Evolutionary conservation across 176 grass and related monocot genomes (phyloP).

Genomic region (Zea luxurians): DNA sequence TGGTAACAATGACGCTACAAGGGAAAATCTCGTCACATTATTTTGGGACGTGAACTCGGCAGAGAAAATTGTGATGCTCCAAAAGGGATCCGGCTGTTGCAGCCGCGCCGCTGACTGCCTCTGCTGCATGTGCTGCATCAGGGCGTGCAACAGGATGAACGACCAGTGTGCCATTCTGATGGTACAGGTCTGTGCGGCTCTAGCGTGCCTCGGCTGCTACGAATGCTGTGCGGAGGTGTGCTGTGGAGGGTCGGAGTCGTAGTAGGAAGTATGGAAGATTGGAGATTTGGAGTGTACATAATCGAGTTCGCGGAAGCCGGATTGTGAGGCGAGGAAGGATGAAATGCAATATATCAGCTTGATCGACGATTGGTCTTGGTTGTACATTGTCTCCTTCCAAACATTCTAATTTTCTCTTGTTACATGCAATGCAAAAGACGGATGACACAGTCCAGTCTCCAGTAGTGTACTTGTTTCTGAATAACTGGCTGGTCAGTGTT

Average conservation of each 20-base stretch:
- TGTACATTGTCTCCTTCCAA: slow-evolving; percentile 25
- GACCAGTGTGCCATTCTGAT: slow-evolving; percentile 67
- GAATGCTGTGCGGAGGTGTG: slow-evolving; percentile 80
- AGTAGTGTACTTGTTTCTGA: not conserved
- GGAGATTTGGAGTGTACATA: slow-evolving; percentile 42
- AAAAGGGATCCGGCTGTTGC: slow-evolving; percentile 70
- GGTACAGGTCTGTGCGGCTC: slow-evolving; percentile 59
- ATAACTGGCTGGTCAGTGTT: not conserved
- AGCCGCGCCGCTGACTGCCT: slow-evolving; percentile 44
- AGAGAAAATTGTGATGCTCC: slow-evolving; percentile 49
- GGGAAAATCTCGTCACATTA: slow-evolving; percentile 45
- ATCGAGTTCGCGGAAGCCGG: not conserved
- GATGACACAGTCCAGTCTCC: not conserved
- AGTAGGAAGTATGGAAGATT: slow-evolving; percentile 17
- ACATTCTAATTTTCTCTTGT: not conserved
- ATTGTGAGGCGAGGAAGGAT: not conserved
- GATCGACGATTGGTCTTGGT: slow-evolving; percentile 28
- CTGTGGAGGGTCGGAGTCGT: slow-evolving; percentile 51
- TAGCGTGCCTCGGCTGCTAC: slow-evolving; percentile 75
- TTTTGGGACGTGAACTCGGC: slow-evolving; percentile 43
- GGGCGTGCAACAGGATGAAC: slow-evolving; percentile 65
- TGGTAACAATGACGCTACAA: slow-evolving; percentile 66
- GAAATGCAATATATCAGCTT: slow-evolving; percentile 8
- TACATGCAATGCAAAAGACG: not conserved
- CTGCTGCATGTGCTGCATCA: slow-evolving; percentile 87